phyloP scores from a whole-genome alignment of 2,329 filamentous ascomycete genomes.

The Mariannaea elegans region DNA sequence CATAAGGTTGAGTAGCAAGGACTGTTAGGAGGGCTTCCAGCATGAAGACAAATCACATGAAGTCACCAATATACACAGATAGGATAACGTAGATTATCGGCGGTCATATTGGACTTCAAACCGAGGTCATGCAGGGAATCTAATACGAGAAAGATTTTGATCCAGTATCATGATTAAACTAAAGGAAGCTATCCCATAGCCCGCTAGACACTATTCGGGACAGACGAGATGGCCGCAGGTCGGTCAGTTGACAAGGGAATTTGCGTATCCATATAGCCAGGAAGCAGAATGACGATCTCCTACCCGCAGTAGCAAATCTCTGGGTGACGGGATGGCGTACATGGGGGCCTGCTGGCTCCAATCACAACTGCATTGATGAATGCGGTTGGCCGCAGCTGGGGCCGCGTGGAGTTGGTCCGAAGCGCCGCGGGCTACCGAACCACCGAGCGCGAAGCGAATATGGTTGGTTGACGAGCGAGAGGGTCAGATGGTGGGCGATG shows the following conservation, averaged over 20 bases:
- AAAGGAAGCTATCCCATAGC: not conserved
- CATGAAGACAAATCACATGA: too few relatives aligned
- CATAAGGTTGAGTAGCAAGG: not conserved
- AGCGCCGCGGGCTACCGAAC: conserved; percentile 23
- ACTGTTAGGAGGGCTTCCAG: not conserved
- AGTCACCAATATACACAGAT: not conserved
- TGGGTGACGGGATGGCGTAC: conserved; percentile 26
- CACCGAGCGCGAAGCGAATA: conserved; percentile 16
- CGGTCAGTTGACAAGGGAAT: conserved; percentile 5
- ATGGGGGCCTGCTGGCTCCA: conserved; percentile 35
- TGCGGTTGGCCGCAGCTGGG: conserved; percentile 34
- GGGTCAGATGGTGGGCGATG: conserved; percentile 5
- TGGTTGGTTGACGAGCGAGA: conserved; percentile 36
- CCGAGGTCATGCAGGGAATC: not conserved
- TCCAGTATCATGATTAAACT: conserved; percentile 9
- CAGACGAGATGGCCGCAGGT: conserved; percentile 4
- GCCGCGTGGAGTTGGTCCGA: conserved; percentile 24
- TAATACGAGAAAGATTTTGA: conserved; percentile 7
- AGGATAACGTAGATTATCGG: too few relatives aligned
- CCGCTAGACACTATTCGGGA: not conserved
- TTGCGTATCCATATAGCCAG: conserved; percentile 17
- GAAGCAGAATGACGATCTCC: conserved; percentile 27
- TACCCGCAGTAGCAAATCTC: conserved; percentile 33
- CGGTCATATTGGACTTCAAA: not conserved
- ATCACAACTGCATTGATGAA: conserved; percentile 27